Base-by-base conservation (phyloP, 352 stramenopile species). In the Globisporangium canariense region DNA sequence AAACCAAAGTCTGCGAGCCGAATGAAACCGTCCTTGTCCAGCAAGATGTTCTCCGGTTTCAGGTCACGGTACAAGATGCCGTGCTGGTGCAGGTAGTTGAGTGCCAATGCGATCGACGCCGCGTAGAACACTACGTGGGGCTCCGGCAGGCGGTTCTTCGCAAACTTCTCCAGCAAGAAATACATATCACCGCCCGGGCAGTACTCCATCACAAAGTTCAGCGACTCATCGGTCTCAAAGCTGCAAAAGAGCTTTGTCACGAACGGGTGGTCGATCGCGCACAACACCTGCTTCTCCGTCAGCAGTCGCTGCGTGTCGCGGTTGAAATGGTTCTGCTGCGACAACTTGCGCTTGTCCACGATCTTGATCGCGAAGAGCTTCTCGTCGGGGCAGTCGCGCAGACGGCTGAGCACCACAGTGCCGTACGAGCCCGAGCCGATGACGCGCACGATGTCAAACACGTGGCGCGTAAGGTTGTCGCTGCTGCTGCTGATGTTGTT, bases 171-270 rank as follows among this genome's bases (percentile, higher is more conserved):
- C 22, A 98, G 73, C 71, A 98, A 69, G 73, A 97, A 98, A 74
- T 98, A 98, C 72, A 98, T 87, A 71, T 98, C 97, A 34, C 97
- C 97, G 49, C 97, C 97, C 18, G 96, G 89, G 69, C 96, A 99
- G 79, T 99, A 99, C 74, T 99, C 97, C 32, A 99, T 82, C 22
- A 99, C 97, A 71, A 99, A 99, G 70, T 99, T 98, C 0, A 99
- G 84, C 64, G 98, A 98, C 25, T 95, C 79, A 14, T 69, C 59
- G 0, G 82, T 91, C 68, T 93, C 85, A 47, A 98, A 99, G 2
- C 96, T 98, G 62, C 85, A 93, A 60, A 96, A 90, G 57, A 99
- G 86, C 71, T 98, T 97, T 53, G 98, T 96, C 67, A 99, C 97
- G 74, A 99, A 99, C 20, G 97, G 96, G 73, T 99, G 97, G 59